Evolutionary conservation across 257 asterid species (phyloP), one percentile per base, ranked within the genome.

Genomic region (Linderniella brevidens): DNA sequence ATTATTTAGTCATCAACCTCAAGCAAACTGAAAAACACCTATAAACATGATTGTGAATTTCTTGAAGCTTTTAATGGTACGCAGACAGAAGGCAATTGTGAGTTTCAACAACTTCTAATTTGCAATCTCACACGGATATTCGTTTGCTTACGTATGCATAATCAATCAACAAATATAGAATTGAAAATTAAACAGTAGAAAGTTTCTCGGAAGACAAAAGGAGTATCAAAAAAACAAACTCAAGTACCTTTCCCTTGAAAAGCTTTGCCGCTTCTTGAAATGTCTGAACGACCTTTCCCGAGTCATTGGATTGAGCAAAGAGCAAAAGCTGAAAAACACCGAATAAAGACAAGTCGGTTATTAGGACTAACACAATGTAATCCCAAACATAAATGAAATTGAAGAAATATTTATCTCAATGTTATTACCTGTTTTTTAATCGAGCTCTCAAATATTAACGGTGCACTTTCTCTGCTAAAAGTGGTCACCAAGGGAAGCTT

Each of bases 191-290:
- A 45, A 52, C 43, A 25, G 35, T 40, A 16, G 17, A 52, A 47
- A 55, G 13, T 41, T 55, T 29, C 58, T 44, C 49, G 39, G 25
- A 37, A 41, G 29, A 14, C 40, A 14, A 14, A 36, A 41, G 36
- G 43, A 32, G 39, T 46, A 36, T 19, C 14, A 17, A 38, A 50
- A 54, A 54, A 52, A 47, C 11, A 15, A 51, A n/a, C 40, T 51
- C 4, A 58, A 43, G 6, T 70, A 88, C 99, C 99, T 85, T 85
- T 63, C 93, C 94, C 69, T 79, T 79, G 73, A 90, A 90, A 68
- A 59, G 58, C 65, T 77, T 85, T 8, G 96, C 96, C 50, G 88
- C 96, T 58, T 85, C 93, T 77, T 79, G 92, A 59, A 81, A 90
- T 61, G 72, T 54, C 47, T 74, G 69, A 43, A 79, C 9, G 49